Base-by-base conservation (phyloP, 352 stramenopile species). In the Ophiocytium majus region DNA sequence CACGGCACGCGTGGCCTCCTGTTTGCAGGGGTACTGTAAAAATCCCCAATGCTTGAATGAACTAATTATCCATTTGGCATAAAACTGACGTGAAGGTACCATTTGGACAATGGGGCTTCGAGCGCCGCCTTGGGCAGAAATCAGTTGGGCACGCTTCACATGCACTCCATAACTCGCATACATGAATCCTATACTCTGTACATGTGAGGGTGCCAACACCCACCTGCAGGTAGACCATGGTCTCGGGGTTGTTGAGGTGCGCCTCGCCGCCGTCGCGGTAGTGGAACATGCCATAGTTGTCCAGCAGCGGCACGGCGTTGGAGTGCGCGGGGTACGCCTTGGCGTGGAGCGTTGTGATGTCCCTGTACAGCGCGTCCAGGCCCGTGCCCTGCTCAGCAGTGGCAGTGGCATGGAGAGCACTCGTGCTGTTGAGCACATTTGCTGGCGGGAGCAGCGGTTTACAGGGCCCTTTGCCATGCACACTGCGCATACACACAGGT, bases 281-380 rank as follows among this genome's bases (percentile, higher is more conserved):
- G 90, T 98, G 95, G 86, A 98, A 97, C 89, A 97, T 96, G 64
- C 96, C 96, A 84, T 95, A 94, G 91, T 97, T 98, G 63, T 93
- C 92, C n/a, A 98, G 94, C 78, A 98, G 84, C 74, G 94, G 93
- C 19, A 92, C 90, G 76, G 95, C 91, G 82, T 93, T 31, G 79
- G 82, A 78, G 82, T 86, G 71, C 31, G 71, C 90, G 0, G 94
- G 94, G 86, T 96, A 98, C 9, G 93, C 96, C 76, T 91, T 89
- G 75, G 96, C 89, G 89, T 98, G 96, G 84, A 97, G 94, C 49
- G 93, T 92, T 32, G 94, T 93, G 57, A 98, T 93, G 92, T 98
- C 96, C 76, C 93, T 94, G 92, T 98, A 98, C 32, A 98, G 89
- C 5, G 95, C 95, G 85, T 97, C 94, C 83, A 98, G 98, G 86